Conservation (phyloP, 2,329 filamentous ascomycete species). For the Zasmidium angulare region DNA sequence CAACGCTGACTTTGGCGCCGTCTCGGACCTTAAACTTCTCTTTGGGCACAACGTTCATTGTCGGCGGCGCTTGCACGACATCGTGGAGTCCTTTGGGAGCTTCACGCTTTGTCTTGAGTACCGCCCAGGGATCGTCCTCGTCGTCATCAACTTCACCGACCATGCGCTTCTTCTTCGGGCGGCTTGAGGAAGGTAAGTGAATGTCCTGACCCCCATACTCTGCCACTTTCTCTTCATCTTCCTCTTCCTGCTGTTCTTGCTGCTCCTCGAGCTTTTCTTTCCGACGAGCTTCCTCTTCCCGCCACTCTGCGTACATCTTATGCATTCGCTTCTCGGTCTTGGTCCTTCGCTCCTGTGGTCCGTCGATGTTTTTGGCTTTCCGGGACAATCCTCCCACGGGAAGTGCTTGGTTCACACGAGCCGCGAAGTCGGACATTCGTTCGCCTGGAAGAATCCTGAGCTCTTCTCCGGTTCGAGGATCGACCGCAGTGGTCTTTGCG, state of each 20-base stretch:
- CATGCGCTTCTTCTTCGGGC: constrained; percentile 44
- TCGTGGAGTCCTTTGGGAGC: constrained; percentile 52
- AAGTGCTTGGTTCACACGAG: constrained; percentile 79
- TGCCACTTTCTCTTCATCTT: constrained; percentile 62
- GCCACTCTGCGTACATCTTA: constrained; percentile 59
- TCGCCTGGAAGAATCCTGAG: constrained; percentile 82
- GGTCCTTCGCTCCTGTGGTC: constrained; percentile 69
- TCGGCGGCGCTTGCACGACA: constrained; percentile 74
- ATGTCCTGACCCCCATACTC: constrained; percentile 63
- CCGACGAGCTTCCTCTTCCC: constrained; percentile 76
- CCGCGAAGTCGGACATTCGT: constrained; percentile 74
- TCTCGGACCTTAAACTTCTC: constrained; percentile 66
- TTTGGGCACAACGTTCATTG: constrained; percentile 61
- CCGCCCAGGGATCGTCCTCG: constrained; percentile 74
- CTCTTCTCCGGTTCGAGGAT: constrained; percentile 33
- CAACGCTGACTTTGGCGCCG: constrained; percentile 65
- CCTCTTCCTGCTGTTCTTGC: constrained; percentile 62
- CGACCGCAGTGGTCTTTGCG: constrained; percentile 4
- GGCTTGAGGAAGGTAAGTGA: constrained; percentile 58
- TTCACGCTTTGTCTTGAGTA: constrained; percentile 66
- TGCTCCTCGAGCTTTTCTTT: constrained; percentile 75
- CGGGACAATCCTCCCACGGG: constrained; percentile 67
- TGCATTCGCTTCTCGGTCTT: constrained; percentile 80
- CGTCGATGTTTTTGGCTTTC: constrained; percentile 62
- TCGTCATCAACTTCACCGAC: constrained; percentile 50